These are phyloP conservation scores for Backusella liffmaniae DNA, from an alignment of 192 early-diverging fungal species.

Conservation along the genomic window DNA sequence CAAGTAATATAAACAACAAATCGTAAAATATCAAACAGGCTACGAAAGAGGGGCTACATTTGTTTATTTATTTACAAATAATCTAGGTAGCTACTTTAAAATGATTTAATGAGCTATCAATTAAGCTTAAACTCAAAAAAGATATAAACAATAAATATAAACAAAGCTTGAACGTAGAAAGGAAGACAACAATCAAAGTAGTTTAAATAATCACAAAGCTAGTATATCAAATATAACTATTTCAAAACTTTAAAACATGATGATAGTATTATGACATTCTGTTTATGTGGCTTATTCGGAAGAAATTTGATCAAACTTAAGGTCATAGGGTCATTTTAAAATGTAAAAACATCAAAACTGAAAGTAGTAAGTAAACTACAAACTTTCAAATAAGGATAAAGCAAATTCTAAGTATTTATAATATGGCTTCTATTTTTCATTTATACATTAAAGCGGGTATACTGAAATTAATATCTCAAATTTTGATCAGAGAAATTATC, in stretches of 20 bases:
- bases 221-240: background rate
- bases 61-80: background rate
- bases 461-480: background rate
- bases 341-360: background rate
- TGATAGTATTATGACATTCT: background rate
- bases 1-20: background rate
- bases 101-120: background rate
- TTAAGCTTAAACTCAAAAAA: background rate
- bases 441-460: background rate
- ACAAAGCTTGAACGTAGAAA: background rate
- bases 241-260: background rate
- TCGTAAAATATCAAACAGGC: background rate
- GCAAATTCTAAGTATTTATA: background rate
- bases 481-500: background rate
- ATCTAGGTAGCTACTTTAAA: background rate
- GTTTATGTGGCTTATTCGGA: background rate
- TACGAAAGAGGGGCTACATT: background rate
- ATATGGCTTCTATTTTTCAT: background rate
- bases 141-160: background rate
- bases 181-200: background rate
- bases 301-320: background rate
- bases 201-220: background rate
- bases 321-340: background rate
- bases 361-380: background rate
- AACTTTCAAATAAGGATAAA: background rate